A percentile compares a stretch with the other conserved stretches of the same genome.
Evolutionary conservation across 2,329 filamentous ascomycete genomes (phyloP).

Genomic region (Botrytis paeoniae): DNA sequence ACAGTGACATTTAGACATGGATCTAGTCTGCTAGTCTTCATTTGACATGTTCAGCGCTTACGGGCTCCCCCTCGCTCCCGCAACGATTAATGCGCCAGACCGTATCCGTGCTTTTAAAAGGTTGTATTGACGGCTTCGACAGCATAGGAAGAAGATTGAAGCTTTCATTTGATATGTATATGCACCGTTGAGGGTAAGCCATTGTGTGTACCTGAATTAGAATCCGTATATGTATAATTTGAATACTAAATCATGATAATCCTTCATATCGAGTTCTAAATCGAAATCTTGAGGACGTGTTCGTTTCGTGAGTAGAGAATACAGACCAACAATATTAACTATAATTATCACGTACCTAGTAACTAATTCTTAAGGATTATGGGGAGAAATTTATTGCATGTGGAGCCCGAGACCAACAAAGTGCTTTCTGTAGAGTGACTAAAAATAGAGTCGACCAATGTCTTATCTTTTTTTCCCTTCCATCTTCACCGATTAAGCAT

Average conservation of each 20-base stretch:
- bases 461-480: background rate
- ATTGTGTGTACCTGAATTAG: background rate
- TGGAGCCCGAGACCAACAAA: slow-evolving; percentile 1
- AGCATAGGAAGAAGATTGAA: background rate
- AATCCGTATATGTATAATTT: background rate
- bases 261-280: background rate
- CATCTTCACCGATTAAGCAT: slow-evolving; percentile 5
- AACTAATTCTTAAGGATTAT: background rate
- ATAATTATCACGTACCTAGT: background rate
- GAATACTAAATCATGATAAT: background rate
- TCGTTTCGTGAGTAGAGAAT: background rate
- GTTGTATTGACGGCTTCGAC: slow-evolving; percentile 1
- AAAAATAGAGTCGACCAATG: slow-evolving; percentile 9
- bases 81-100: slow-evolving; percentile 7
- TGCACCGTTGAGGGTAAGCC: background rate
- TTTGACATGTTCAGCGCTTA: slow-evolving; percentile 16
- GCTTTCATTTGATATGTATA: background rate
- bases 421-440: background rate
- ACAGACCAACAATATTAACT: background rate
- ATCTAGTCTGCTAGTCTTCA: slow-evolving; percentile 12
- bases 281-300: background rate
- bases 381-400: background rate
- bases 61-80: background rate
- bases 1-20: background rate
- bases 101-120: slow-evolving; percentile 7